A percentile compares a stretch with the other conserved stretches of the same genome.
phyloP scores from a whole-genome alignment of 352 stramenopile genomes.

The Phytophthora cryptogea region DNA sequence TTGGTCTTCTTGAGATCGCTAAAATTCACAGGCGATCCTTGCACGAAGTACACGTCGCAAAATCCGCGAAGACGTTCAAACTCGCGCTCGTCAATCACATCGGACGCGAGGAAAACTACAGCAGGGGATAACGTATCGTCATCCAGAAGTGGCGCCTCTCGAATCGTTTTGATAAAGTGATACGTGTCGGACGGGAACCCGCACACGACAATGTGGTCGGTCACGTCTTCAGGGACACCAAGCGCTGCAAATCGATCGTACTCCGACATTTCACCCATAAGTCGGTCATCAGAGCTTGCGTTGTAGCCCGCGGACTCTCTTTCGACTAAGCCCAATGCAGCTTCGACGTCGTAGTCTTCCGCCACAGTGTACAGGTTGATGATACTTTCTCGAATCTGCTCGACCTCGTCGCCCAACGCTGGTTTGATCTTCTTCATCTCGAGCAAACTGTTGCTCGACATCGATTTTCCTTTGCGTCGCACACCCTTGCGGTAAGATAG shows the following conservation, averaged over 20 bases:
- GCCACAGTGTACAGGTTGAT: conserved; percentile 54
- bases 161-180: conserved; percentile 75
- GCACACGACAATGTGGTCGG: conserved; percentile 71
- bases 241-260: conserved; percentile 62
- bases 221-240: conserved; percentile 45
- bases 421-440: conserved; percentile 63
- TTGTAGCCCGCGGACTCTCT: conserved; percentile 1
- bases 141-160: conserved; percentile 49
- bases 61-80: conserved; percentile 58
- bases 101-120: conserved; percentile 62
- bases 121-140: conserved; percentile 46
- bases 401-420: conserved; percentile 61
- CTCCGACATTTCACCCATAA: conserved; percentile 32
- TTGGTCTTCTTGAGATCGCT: conserved; percentile 69
- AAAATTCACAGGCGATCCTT: conserved; percentile 78
- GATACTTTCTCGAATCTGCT: conserved; percentile 58
- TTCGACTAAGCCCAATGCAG: conserved; percentile 23
- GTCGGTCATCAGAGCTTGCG: conserved; percentile 7
- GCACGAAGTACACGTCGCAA: conserved; percentile 64
- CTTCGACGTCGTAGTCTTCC: conserved; percentile 39
- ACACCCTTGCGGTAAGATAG: conserved; percentile 77
- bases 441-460: conserved; percentile 27
- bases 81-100: conserved; percentile 59
- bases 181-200: conserved; percentile 68
- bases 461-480: conserved; percentile 62